A percentile compares a stretch with the other conserved stretches of the same genome.
These are phyloP conservation scores for Hypoxylon fuscum DNA, from an alignment of 495 filamentous ascomycete genomes.

Conservation along the genomic window DNA sequence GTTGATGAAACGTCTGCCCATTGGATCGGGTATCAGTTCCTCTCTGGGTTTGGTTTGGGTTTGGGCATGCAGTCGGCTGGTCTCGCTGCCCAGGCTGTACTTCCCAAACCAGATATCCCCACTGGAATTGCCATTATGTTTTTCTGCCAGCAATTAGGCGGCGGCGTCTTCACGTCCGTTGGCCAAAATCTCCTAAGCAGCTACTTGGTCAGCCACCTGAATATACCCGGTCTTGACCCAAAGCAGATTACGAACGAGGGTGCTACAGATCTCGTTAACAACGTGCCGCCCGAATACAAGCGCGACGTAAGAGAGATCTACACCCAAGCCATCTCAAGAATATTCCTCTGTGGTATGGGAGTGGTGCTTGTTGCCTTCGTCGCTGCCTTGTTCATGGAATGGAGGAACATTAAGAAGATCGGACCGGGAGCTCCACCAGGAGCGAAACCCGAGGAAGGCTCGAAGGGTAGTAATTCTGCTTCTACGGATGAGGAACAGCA, in stretches of 20 bases:
- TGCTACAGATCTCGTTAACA: conserved; percentile 61
- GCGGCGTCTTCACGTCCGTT: conserved; percentile 71
- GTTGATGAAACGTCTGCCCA: conserved; percentile 58
- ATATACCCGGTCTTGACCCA: conserved; percentile 58
- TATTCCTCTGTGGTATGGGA: conserved; percentile 64
- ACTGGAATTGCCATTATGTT: conserved; percentile 72
- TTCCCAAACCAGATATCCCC: conserved; percentile 64
- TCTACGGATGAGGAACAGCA: conserved; percentile 11
- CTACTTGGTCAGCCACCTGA: conserved; percentile 55
- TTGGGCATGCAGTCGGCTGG: conserved; percentile 74
- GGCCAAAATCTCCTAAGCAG: conserved; percentile 72
- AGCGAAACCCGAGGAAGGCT: conserved; percentile 1
- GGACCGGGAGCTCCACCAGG: conserved; percentile 13
- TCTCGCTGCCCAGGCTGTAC: conserved; percentile 70
- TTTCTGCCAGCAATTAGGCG: conserved; percentile 72
- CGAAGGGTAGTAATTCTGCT: conserved; percentile 1
- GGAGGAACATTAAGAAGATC: conserved; percentile 66
- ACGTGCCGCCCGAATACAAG: conserved; percentile 55
- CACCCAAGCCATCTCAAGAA: conserved; percentile 63
- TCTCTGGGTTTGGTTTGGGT: conserved; percentile 77
- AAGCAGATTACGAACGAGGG: conserved; percentile 62
- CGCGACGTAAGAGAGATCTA: conserved; percentile 60
- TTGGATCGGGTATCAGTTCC: conserved; percentile 78
- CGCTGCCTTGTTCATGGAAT: conserved; percentile 66
- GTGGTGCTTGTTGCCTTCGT: conserved; percentile 62